Evolutionary conservation across 768 basidiomycete species (phyloP), one percentile per base, ranked within the genome.

Genomic region (Podaxis sp.): DNA sequence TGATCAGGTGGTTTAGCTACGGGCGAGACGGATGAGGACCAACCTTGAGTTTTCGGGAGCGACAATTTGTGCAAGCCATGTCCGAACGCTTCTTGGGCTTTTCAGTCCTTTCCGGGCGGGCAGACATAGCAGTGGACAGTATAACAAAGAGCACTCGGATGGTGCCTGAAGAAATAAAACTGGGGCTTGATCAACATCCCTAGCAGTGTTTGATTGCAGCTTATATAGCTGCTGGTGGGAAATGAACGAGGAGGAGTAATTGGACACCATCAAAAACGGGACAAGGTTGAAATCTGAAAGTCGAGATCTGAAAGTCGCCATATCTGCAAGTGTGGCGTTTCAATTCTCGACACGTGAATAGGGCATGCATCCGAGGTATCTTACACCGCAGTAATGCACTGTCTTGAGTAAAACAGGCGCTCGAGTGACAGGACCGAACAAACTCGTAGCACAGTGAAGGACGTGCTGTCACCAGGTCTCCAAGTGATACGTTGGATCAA

Each of bases 1-100:
- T 11, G 25, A 38, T 55, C 44, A 59, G 44, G 51, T 21, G 51
- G 37, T 21, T 32, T 18, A 51, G 40, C 28, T 50, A 35, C 16
- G 37, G 11, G 27, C 23, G 14, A 48, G 56, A 50, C 42, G 55
- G 38, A 54, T 36, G 23, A 40, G 44, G 25, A 67, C 64, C 38
- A 64, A 82, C 85, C 75, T 81, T 84, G 61, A 85, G 77, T 69
- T 87, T 85, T 16, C 81, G 77, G 35, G 69, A 67, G 5, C 86
- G 79, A 67, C 86, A 87, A 58, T 73, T 71, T 0, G 70, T 74
- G 69, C 86, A 87, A 2, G 86, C 86, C 63, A 85, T 79, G 7
- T 76, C 72, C 1, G 78, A 78, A 57, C 84, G 73, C 64, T 74
- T 50, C 67, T 66, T 61, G 62, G 63, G 51, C 48, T 64, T 25